phyloP scores from a whole-genome alignment of 352 stramenopile species.

The Elongisporangium senticosum region DNA sequence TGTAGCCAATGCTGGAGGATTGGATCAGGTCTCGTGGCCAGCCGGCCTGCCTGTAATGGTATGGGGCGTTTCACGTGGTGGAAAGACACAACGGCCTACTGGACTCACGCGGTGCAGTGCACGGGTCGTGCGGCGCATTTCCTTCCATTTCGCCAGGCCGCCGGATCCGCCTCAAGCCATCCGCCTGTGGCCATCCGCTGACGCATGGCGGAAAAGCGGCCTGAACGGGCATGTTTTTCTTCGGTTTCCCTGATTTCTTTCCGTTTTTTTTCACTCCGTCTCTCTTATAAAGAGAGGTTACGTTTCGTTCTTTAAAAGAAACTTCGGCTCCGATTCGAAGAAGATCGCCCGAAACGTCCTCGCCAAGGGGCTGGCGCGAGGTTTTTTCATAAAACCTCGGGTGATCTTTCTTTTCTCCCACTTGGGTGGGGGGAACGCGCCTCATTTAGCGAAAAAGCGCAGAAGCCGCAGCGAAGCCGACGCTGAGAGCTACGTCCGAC shows the following conservation, averaged over 20 bases:
- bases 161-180: background rate
- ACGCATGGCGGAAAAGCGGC: background rate
- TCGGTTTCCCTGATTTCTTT: background rate
- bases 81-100: background rate
- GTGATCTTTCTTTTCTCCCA: background rate
- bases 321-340: slow-evolving; percentile 18
- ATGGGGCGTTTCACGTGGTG: background rate
- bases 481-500: slow-evolving; percentile 8
- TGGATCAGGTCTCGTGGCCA: background rate
- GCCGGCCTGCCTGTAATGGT: background rate
- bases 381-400: background rate
- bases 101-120: background rate
- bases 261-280: slow-evolving; percentile 1
- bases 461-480: slow-evolving; percentile 26
- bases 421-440: background rate
- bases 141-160: background rate
- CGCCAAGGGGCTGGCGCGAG: background rate
- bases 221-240: background rate
- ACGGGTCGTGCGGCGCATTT: background rate
- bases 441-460: slow-evolving; percentile 20
- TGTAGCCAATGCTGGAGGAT: background rate
- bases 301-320: slow-evolving; percentile 15
- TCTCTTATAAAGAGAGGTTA: slow-evolving; percentile 3
- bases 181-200: background rate
- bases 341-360: slow-evolving; percentile 11